phyloP scores from a whole-genome alignment of 305 asterid species.

The Fraxinus latifolia region DNA sequence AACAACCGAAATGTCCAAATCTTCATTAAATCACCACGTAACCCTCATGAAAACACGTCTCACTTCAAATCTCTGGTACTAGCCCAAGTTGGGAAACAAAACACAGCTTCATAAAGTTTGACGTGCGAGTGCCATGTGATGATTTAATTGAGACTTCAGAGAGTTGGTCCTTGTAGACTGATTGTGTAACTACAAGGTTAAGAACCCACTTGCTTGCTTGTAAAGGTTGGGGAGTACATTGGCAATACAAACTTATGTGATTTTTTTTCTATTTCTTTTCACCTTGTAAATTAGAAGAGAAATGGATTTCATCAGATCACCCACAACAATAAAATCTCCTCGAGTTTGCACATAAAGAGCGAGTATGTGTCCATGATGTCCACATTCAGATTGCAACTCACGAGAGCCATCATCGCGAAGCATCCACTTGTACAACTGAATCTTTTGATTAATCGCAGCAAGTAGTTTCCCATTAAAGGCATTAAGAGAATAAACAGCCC shows the following conservation, averaged over 20 bases:
- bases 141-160: background rate
- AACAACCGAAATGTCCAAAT: background rate
- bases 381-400: constrained; percentile 95
- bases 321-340: constrained; percentile 96
- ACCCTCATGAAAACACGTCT: background rate
- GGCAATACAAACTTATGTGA: background rate
- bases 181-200: background rate
- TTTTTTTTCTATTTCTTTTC: background rate
- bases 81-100: background rate
- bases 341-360: constrained; percentile 96
- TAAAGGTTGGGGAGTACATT: background rate
- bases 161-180: background rate
- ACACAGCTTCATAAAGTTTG: background rate
- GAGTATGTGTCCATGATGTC: constrained; percentile 97
- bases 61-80: background rate
- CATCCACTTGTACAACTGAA: constrained; percentile 94
- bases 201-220: background rate
- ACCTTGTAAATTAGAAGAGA: constrained; percentile 94
- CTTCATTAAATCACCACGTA: background rate
- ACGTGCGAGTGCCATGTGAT: background rate
- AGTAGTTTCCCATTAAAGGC: constrained; percentile 91
- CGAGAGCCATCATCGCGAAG: constrained; percentile 84
- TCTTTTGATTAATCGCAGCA: constrained; percentile 96
- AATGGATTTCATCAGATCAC: constrained; percentile 96
- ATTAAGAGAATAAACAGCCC: constrained; percentile 90